Conservation (phyloP, 2,329 filamentous ascomycete species). For the Fusarium sp. region DNA sequence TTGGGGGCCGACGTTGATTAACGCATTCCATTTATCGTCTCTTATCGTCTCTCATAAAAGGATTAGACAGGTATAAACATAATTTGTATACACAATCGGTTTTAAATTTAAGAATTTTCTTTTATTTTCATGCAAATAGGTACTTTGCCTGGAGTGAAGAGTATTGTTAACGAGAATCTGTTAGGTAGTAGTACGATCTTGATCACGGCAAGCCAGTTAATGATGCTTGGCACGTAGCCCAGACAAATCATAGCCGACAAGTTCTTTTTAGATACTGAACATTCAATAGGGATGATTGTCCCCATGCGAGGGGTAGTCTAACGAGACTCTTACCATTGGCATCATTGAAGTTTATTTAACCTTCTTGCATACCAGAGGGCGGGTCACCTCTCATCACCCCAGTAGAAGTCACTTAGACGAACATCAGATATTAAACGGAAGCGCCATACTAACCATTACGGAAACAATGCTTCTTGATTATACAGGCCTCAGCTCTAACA, state of each 20-base stretch:
- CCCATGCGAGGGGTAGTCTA: neutral
- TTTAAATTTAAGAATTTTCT: too few species aligned
- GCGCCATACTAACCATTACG: neutral
- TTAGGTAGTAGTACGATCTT: neutral
- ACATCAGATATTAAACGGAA: neutral
- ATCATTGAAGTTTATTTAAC: too few species aligned
- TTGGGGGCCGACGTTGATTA: neutral
- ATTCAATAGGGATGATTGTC: neutral
- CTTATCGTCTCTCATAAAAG: too few species aligned
- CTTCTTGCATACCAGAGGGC: too few species aligned
- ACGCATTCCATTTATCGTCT: too few species aligned
- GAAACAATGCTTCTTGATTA: neutral
- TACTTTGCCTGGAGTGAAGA: neutral
- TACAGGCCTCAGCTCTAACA: neutral
- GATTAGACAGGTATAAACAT: neutral
- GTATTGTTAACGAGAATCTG: neutral
- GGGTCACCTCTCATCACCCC: neutral
- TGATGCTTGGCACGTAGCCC: slow-evolving; percentile 1
- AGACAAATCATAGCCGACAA: too few species aligned
- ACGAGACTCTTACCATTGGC: neutral
- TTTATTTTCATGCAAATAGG: neutral
- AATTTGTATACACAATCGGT: too few species aligned
- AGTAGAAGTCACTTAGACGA: neutral
- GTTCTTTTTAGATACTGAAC: too few species aligned
- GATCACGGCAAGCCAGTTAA: neutral